These are phyloP conservation scores for Petunia axillaris DNA, from an alignment of 257 asterid genomes.

Conservation along the genomic window DNA sequence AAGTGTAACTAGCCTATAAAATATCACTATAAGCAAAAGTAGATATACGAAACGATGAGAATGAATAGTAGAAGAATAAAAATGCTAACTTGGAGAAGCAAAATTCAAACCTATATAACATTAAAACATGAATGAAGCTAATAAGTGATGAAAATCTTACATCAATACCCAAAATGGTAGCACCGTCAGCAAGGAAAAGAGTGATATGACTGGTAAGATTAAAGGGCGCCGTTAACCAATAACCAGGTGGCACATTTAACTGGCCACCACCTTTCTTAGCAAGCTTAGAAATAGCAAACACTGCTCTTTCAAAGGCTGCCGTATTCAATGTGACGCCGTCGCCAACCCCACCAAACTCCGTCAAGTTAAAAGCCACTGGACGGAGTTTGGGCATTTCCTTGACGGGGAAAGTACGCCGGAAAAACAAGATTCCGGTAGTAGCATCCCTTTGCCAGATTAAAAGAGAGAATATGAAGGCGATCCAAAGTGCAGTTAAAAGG, in stretches of 20 bases:
- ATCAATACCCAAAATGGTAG: conserved; percentile 74
- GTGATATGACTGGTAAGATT: conserved; percentile 87
- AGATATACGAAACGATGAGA: background rate
- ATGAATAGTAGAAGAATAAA: background rate
- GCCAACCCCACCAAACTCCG: conserved; percentile 83
- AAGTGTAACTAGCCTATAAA: background rate
- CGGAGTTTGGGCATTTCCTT: conserved; percentile 54
- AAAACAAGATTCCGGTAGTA: conserved; percentile 41
- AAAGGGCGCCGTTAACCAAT: conserved; percentile 87
- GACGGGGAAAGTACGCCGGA: conserved; percentile 43
- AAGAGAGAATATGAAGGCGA: conserved; percentile 44
- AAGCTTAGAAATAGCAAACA: conserved; percentile 60
- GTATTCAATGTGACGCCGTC: conserved; percentile 75
- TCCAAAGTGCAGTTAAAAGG: conserved; percentile 42
- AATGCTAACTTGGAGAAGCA: background rate
- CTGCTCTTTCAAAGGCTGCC: conserved; percentile 71
- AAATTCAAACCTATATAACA: conserved; percentile 29
- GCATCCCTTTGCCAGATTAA: conserved; percentile 57
- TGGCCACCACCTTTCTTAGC: conserved; percentile 75
- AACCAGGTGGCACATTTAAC: conserved; percentile 78
- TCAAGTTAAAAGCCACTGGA: conserved; percentile 58
- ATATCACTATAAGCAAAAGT: background rate
- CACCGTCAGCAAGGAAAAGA: conserved; percentile 75
- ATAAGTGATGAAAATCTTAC: conserved; percentile 45
- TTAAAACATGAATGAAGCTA: background rate